Evolutionary conservation across 495 filamentous ascomycete genomes (phyloP), one percentile per base, ranked within the genome.

Genomic region (Geoglossum glabrum): DNA sequence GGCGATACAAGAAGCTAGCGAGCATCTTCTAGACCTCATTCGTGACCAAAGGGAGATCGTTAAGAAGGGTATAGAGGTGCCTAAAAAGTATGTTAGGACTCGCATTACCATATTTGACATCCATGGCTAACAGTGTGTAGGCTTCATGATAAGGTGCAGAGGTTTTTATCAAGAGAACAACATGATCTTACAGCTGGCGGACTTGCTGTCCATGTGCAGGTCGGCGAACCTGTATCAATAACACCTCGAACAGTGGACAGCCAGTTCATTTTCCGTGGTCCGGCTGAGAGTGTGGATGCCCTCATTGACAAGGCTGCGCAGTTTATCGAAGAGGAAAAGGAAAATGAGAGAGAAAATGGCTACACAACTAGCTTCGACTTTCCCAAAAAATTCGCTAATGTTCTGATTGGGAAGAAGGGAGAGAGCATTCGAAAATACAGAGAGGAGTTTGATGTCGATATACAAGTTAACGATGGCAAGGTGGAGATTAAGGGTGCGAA

Each of bases 371-470:
- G 79, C 40, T 97, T 95, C 61, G 87, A 92, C 56, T 99, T 90
- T 72, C 92, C 92, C 5, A 84, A 92, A 63, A 94, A 95, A 68
- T 93, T 81, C 61, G 87, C 89, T 57, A 93, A 93, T 65, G 82
- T 89, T 67, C 76, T 99, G 19, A 96, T 99, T 62, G 92, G 92
- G 58, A 87, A 85, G 67, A 80, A 81, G 40, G 92, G 92, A 26
- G 89, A 89, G 71, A 90, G 90, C 68, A 92, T 97, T 71, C 87
- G 86, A 60, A 90, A 93, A 66, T 74, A 95, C n/a, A 85, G 89
- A 19, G 92, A 97, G 33, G 87, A 92, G 66, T 94, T 93, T 63
- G 93, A 97, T 66, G 93, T 99, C 33, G 92, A 97, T 47, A 96
- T 99, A 63, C 86, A 93, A 65, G 80, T 97, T 34, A 74, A 80